Evolutionary conservation across 2,329 filamentous ascomycete genomes (phyloP), one percentile per base, ranked within the genome.

Genomic region (Aureobasidium sp.): DNA sequence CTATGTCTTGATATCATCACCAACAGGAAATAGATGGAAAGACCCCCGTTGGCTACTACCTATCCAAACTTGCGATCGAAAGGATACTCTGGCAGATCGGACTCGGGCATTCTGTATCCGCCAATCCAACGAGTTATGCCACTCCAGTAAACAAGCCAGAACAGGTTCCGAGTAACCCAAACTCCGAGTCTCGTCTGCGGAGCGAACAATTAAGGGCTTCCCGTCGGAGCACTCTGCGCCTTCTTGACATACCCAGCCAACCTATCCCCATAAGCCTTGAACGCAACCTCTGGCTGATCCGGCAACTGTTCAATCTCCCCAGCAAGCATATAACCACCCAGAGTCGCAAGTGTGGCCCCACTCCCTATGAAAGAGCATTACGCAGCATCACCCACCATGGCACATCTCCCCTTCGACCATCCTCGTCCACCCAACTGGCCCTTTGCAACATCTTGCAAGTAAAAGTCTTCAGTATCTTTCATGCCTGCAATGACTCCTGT

Each of bases 401-500:
- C 68, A 5, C 69, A 65, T 14, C 69, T 60, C 0, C 66, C 76
- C 5, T 69, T 70, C 17, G 65, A 72, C 71, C 75, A 75, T 17
- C 45, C 29, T 15, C 49, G 11, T 3, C 53, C 67, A 1, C 71
- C 67, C 58, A 74, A 64, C 20, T 70, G 65, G 6, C 71, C 67
- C 62, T 71, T 70, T 2, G 66, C 70, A 29, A 71, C 63, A 5
- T 66, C 42, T 8, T 59, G 56, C 61, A 65, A 65, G 62, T 70
- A 70, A 57, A 71, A 69, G 49, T 70, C 70, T 2, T 68, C 63
- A 2, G 66, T 64, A 15, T 65, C 51, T 29, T 69, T 61, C 71
- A 78, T 74, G 0, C 70, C 74, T 5, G 68, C 64, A 37, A 78
- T 64, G 4, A 80, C 69, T 5, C 76, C 69, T 0, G 68, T 63